Evolutionary conservation across 805 yeast species (phyloP).

Genomic region (Hanseniaspora vineae): DNA sequence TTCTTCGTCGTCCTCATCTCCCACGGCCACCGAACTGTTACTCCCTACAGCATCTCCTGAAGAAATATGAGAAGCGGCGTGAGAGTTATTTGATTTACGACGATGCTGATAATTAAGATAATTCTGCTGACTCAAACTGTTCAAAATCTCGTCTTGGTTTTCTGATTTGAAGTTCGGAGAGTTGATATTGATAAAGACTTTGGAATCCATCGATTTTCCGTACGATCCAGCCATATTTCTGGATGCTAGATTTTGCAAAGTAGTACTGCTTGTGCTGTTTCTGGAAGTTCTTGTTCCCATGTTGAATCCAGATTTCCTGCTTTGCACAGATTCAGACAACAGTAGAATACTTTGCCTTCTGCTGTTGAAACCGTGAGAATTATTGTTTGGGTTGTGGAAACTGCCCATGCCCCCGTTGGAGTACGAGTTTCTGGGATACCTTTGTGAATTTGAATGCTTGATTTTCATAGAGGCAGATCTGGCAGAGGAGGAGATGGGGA

Average conservation of each 20-base stretch:
- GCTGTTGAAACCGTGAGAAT: neutral
- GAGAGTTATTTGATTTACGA: neutral
- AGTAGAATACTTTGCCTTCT: slow-evolving; percentile 10
- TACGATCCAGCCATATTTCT: neutral
- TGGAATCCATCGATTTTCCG: slow-evolving; percentile 13
- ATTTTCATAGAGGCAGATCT: too few relatives aligned
- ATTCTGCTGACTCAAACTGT: slow-evolving; percentile 18
- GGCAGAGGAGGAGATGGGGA: too few relatives aligned
- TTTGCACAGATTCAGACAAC: slow-evolving; percentile 9
- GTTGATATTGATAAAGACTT: slow-evolving; percentile 16
- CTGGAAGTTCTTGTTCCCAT: neutral
- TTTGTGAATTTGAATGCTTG: too few relatives aligned
- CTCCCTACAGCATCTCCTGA: slow-evolving; percentile 3
- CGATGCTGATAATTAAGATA: slow-evolving; percentile 13
- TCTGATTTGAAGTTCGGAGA: slow-evolving; percentile 22
- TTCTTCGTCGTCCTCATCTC: slow-evolving; percentile 5
- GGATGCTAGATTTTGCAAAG: neutral
- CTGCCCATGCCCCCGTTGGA: neutral
- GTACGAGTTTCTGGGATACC: too few relatives aligned
- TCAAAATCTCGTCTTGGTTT: slow-evolving; percentile 20
- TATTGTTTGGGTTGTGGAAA: neutral
- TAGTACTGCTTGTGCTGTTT: neutral
- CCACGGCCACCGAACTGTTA: slow-evolving; percentile 3
- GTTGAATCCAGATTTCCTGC: slow-evolving; percentile 4
- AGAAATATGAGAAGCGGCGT: neutral